These are phyloP conservation scores for Phialophora tarda DNA, from an alignment of 2,329 filamentous ascomycete species.

Conservation along the genomic window DNA sequence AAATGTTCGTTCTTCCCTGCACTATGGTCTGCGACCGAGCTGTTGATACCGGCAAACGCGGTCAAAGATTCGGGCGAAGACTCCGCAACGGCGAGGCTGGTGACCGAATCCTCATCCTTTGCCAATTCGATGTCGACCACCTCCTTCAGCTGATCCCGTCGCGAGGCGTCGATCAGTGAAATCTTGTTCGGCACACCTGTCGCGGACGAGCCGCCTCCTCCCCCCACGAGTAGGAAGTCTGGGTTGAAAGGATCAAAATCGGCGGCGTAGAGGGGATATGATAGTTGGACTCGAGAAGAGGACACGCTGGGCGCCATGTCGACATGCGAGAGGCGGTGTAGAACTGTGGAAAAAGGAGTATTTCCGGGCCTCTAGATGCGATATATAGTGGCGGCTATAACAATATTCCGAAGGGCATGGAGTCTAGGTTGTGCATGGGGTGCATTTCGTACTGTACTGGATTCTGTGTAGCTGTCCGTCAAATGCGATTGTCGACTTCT, in stretches of 20 bases:
- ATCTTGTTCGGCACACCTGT: conserved; percentile 88
- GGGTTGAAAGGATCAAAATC: conserved; percentile 85
- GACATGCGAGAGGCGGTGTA: not conserved
- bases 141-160: conserved; percentile 67
- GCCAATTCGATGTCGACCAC: conserved; percentile 77
- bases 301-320: conserved; percentile 33
- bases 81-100: conserved; percentile 74
- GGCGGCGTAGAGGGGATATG: conserved; percentile 84
- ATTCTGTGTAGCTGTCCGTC: not conserved
- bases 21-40: conserved; percentile 71
- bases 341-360: not conserved
- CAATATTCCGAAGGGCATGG: not conserved
- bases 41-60: conserved; percentile 82
- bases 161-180: conserved; percentile 71
- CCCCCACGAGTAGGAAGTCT: conserved; percentile 77
- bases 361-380: not conserved
- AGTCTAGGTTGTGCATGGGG: not conserved
- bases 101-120: conserved; percentile 85
- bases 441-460: not conserved
- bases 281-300: conserved; percentile 53
- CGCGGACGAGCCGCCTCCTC: conserved; percentile 81
- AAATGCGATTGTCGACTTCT: not conserved
- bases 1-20: conserved; percentile 84
- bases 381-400: not conserved
- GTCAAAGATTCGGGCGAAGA: conserved; percentile 59